Evolutionary conservation across 768 basidiomycete species (phyloP).

Genomic region (Gelatoporia subvermispora): DNA sequence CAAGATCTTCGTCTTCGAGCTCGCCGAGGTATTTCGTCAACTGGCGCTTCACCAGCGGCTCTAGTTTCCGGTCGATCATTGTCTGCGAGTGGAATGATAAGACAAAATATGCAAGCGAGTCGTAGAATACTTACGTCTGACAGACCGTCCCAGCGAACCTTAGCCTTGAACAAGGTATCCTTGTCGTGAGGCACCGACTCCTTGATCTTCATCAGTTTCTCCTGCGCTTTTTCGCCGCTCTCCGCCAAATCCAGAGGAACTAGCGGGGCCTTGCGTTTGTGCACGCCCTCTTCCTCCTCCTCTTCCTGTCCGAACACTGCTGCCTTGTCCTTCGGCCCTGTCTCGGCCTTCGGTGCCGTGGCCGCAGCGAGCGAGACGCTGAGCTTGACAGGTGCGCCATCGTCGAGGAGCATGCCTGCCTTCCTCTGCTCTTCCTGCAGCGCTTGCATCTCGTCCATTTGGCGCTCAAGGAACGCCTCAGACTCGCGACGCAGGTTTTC

Average conservation of each 20-base stretch:
- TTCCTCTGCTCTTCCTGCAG: conserved; percentile 87
- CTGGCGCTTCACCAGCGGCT: conserved; percentile 74
- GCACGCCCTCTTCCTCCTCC: conserved; percentile 73
- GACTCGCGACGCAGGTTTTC: conserved; percentile 87
- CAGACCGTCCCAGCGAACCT: conserved; percentile 89
- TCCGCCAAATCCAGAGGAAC: conserved; percentile 90
- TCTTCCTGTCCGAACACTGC: conserved; percentile 80
- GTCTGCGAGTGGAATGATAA: conserved; percentile 36
- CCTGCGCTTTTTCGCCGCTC: conserved; percentile 70
- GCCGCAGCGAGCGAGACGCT: conserved; percentile 65
- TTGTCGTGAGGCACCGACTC: conserved; percentile 71
- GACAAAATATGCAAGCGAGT: background rate
- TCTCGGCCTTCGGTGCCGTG: conserved; percentile 39
- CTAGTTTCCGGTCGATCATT: conserved; percentile 81
- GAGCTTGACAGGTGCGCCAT: conserved; percentile 85
- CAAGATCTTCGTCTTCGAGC: conserved; percentile 88
- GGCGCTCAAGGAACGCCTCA: conserved; percentile 87
- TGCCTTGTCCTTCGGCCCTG: conserved; percentile 36
- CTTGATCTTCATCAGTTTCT: conserved; percentile 74
- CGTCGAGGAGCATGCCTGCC: conserved; percentile 85
- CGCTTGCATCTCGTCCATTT: conserved; percentile 95
- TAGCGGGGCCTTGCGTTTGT: conserved; percentile 81
- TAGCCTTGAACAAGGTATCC: conserved; percentile 74
- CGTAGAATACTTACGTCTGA: conserved; percentile 59
- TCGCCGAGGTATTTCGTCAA: conserved; percentile 90